phyloP scores from a whole-genome alignment of 768 basidiomycete species.

The Lactifluus pinguis region DNA sequence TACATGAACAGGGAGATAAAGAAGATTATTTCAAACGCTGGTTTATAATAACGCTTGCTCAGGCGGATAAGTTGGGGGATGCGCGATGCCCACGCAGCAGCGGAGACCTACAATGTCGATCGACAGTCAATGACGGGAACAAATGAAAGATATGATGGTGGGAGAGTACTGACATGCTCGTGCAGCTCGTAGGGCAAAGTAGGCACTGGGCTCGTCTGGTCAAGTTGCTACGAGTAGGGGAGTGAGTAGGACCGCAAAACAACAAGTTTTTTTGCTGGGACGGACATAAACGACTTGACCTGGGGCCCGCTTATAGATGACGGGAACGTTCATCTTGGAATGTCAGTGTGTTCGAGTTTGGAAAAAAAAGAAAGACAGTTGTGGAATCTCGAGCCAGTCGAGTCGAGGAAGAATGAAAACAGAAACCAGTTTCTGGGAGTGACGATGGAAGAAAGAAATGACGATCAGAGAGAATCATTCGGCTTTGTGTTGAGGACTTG shows the following conservation, averaged over 20 bases:
- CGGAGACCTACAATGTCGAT: slow-evolving; percentile 28
- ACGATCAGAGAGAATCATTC: too few relatives aligned
- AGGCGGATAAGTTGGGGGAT: slow-evolving; percentile 30
- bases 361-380: not conserved
- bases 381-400: slow-evolving; percentile 3
- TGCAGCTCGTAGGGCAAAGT: slow-evolving; percentile 9
- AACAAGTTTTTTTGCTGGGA: not conserved
- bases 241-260: not conserved
- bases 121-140: too few relatives aligned
- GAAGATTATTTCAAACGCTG: slow-evolving; percentile 38
- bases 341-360: not conserved
- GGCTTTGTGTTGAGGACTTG: too few relatives aligned
- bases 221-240: not conserved
- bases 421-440: slow-evolving; percentile 17
- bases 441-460: not conserved
- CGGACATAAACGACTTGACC: slow-evolving; percentile 14
- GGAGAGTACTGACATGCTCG: not conserved
- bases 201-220: not conserved
- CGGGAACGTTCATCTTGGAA: slow-evolving; percentile 4
- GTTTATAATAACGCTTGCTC: slow-evolving; percentile 35
- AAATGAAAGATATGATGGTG: not conserved
- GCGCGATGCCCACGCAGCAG: slow-evolving; percentile 37
- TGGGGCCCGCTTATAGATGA: slow-evolving; percentile 1
- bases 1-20: slow-evolving; percentile 33
- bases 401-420: not conserved